phyloP scores from a whole-genome alignment of 1,284 basidiomycete species.

The Trametes versicolor region DNA sequence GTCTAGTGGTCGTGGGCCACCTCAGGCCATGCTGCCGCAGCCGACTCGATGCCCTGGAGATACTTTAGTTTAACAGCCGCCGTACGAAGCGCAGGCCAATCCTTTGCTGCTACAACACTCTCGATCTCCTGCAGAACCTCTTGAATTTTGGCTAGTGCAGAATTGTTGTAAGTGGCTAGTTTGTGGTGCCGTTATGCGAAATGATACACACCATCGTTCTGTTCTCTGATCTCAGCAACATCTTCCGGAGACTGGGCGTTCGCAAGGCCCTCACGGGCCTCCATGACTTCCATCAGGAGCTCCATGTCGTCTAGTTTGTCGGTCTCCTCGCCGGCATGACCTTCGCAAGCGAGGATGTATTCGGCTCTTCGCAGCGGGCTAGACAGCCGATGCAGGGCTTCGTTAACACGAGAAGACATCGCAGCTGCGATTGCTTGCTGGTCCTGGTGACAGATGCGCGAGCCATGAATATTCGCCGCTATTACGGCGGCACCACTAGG shows the following conservation, averaged over 20 bases:
- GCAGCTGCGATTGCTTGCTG: constrained; percentile 69
- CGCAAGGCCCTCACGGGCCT: constrained; percentile 84
- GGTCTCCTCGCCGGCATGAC: constrained; percentile 70
- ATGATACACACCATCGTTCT: constrained; percentile 68
- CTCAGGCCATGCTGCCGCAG: constrained; percentile 62
- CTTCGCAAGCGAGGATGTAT: constrained; percentile 76
- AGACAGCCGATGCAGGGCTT: constrained; percentile 76
- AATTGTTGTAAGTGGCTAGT: constrained; percentile 10
- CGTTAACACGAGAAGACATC: constrained; percentile 79
- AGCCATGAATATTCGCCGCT: background rate
- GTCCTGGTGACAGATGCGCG: constrained; percentile 48
- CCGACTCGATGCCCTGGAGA: constrained; percentile 76
- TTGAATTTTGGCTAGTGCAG: constrained; percentile 60
- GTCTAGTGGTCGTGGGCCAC: constrained; percentile 32
- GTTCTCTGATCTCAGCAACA: constrained; percentile 60
- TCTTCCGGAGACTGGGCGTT: constrained; percentile 61
- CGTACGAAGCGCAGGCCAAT: constrained; percentile 67
- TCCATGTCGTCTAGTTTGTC: constrained; percentile 80
- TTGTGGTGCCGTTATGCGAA: background rate
- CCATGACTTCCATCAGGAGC: constrained; percentile 85
- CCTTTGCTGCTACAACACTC: constrained; percentile 57
- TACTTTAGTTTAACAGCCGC: constrained; percentile 82
- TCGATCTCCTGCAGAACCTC: constrained; percentile 59
- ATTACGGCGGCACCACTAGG: background rate
- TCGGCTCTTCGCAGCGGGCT: constrained; percentile 73